phyloP scores from a whole-genome alignment of 106 monocot species.

The Acorus gramineus region DNA sequence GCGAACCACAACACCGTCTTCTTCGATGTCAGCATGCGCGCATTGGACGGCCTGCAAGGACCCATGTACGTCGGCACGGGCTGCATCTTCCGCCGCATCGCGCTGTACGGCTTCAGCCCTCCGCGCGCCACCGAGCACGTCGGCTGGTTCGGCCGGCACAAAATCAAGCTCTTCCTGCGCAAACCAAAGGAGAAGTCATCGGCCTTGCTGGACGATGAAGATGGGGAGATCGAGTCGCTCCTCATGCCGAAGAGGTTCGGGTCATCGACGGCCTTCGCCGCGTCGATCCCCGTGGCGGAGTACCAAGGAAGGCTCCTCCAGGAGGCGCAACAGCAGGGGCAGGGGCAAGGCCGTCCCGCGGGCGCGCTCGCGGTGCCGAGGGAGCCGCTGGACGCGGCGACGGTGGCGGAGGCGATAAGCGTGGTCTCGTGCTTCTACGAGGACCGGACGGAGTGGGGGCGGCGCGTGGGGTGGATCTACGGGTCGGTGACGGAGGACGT shows the following conservation, averaged over 20 bases:
- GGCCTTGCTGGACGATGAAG: constrained; percentile 7
- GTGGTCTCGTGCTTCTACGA: constrained; percentile 95
- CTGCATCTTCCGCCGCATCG: constrained; percentile 83
- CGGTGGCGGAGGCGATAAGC: constrained; percentile 79
- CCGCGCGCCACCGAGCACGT: constrained; percentile 74
- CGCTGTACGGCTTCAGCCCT: constrained; percentile 80
- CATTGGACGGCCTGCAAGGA: constrained; percentile 93
- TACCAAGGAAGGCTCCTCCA: constrained; percentile 87
- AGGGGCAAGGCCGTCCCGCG: constrained; percentile 47
- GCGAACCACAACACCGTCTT: constrained; percentile 97
- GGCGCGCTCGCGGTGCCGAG: constrained; percentile 66
- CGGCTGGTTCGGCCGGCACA: constrained; percentile 85
- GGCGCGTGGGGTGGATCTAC: constrained; percentile 88
- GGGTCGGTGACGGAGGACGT: constrained; percentile 97
- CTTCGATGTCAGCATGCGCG: constrained; percentile 92
- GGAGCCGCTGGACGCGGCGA: constrained; percentile 81
- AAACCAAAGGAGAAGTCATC: constrained; percentile 45
- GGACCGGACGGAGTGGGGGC: constrained; percentile 88
- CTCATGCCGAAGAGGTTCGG: constrained; percentile 87
- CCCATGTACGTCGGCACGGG: constrained; percentile 99
- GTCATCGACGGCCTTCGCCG: constrained; percentile 40
- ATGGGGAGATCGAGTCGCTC: constrained; percentile 23
- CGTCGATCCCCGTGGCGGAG: constrained; percentile 81
- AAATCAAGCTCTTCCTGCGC: constrained; percentile 55
- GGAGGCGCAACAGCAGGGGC: constrained; percentile 37